These are phyloP conservation scores for Colletotrichum tabaci DNA, from an alignment of 2,329 filamentous ascomycete species.

Conservation along the genomic window DNA sequence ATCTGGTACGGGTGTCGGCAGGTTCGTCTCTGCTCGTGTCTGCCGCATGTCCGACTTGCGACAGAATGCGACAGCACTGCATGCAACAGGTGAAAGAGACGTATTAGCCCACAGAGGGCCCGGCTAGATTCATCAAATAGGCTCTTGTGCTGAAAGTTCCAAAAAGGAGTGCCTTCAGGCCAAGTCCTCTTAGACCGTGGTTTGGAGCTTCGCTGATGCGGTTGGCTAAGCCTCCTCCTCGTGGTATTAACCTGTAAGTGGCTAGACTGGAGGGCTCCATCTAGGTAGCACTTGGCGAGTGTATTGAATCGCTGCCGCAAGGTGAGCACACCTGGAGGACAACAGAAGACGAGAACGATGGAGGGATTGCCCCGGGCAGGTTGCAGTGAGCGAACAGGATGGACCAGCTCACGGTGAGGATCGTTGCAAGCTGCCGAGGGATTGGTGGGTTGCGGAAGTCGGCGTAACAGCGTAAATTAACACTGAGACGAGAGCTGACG, in stretches of 20 bases:
- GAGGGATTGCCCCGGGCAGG: not conserved
- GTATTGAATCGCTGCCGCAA: conserved; percentile 4
- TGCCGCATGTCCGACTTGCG: conserved; percentile 20
- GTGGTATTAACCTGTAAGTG: conserved; percentile 4
- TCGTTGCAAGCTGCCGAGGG: not conserved
- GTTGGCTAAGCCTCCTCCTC: conserved; percentile 7
- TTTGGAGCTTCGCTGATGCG: not conserved
- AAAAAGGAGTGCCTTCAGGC: not conserved
- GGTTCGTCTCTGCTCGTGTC: conserved; percentile 31
- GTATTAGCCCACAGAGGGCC: not conserved
- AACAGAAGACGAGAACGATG: not conserved
- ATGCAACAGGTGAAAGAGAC: conserved; percentile 3
- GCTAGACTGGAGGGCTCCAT: not conserved
- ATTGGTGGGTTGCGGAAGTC: conserved; percentile 8
- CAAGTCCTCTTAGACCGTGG: conserved; percentile 20
- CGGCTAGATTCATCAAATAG: not conserved
- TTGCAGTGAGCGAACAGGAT: not conserved
- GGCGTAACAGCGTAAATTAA: conserved; percentile 12
- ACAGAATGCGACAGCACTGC: conserved; percentile 15
- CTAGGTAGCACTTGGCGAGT: not conserved
- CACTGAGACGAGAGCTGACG: not conserved
- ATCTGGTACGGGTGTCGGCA: conserved; percentile 31
- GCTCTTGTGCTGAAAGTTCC: not conserved
- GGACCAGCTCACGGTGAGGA: not conserved
- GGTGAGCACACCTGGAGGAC: not conserved